Evolutionary conservation across 768 basidiomycete genomes (phyloP).

Genomic region (Leccinum aurantiacum): DNA sequence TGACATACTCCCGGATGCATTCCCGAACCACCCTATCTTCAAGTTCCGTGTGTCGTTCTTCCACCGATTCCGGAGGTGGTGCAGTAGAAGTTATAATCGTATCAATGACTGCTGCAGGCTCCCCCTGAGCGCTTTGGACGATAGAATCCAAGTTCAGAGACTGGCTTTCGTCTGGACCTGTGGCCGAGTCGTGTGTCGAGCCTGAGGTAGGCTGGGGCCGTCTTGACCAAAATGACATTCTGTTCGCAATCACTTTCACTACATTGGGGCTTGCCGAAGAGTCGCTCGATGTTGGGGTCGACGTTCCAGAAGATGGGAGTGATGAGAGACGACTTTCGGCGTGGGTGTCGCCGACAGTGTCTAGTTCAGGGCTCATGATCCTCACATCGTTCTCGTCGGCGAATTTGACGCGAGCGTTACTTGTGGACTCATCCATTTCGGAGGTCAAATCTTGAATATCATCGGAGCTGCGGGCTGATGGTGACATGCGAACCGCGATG

Average conservation of each 20-base stretch:
- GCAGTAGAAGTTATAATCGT: conserved; percentile 61
- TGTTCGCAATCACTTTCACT: conserved; percentile 59
- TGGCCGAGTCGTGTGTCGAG: conserved; percentile 12
- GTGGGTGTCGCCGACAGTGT: background rate
- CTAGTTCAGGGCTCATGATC: conserved; percentile 39
- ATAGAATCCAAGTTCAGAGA: conserved; percentile 39
- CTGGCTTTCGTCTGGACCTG: conserved; percentile 18
- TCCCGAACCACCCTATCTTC: conserved; percentile 84
- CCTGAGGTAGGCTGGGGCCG: conserved; percentile 35
- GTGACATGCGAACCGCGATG: conserved; percentile 51
- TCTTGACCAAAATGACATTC: conserved; percentile 75
- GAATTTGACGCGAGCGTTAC: conserved; percentile 52
- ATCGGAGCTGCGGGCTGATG: conserved; percentile 45
- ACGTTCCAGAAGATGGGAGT: conserved; percentile 48
- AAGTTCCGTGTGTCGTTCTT: conserved; percentile 71
- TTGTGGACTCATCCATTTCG: conserved; percentile 8
- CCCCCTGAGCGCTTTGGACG: conserved; percentile 45
- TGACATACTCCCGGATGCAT: conserved; percentile 71
- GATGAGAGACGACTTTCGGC: conserved; percentile 12
- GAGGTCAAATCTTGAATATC: conserved; percentile 21
- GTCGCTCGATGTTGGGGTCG: conserved; percentile 51
- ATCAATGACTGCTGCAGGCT: conserved; percentile 53
- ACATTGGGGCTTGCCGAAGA: conserved; percentile 49
- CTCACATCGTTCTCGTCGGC: conserved; percentile 47
- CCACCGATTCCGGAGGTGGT: conserved; percentile 57